Base-by-base conservation (phyloP, 2,329 filamentous ascomycete genomes). In the Beauveria pseudobassiana region DNA sequence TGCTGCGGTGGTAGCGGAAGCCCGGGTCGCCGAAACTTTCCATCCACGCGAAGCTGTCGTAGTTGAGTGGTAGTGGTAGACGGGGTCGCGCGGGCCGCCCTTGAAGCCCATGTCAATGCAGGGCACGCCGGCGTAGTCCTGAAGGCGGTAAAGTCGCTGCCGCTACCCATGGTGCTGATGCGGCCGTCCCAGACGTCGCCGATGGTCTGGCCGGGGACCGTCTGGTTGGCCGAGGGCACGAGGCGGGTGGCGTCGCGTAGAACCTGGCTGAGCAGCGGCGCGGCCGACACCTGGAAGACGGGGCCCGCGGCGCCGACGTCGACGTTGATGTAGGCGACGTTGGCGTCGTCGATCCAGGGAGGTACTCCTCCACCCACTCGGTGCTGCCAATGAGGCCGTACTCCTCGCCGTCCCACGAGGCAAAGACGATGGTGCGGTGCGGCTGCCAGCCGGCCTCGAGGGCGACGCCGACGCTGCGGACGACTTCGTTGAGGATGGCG, bases 21-120 rank as follows among this genome's bases (percentile, higher is more conserved):
- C 79, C 82, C 2, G 80, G 80, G 68, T 96, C 93, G 48, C 90
- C 91, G 65, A 84, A 95, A 26, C 82, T 83, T 60, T 87, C 82
- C 90, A 96, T 96, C 92, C 93, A 96, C 73, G 88, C 80, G 73
- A 92, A 95, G 69, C 87, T 91, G 72, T 96, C 92, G 74, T 96
- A 96, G 77, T 96, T 96, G 72, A 88, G 76, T 96, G 92, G 73
- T 96, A 96, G 69, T 91, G 88, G 70, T 91, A 91, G 3, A 90
- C 80, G 0, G 87, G 76, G 49, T 81, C 79, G 1, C 74, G 70
- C 0, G 67, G 62, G 26, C 73, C 73, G 8, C 67, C 70, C 18
- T 72, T 72, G 69, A 89, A 90, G 28, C 82, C 81, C 56, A 90
- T 79, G 68, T 90, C 85, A 16, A 89, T 71, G 64, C 81, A 85